phyloP scores from a whole-genome alignment of 2,329 filamentous ascomycete genomes.

The Pezicula neosporulosa region DNA sequence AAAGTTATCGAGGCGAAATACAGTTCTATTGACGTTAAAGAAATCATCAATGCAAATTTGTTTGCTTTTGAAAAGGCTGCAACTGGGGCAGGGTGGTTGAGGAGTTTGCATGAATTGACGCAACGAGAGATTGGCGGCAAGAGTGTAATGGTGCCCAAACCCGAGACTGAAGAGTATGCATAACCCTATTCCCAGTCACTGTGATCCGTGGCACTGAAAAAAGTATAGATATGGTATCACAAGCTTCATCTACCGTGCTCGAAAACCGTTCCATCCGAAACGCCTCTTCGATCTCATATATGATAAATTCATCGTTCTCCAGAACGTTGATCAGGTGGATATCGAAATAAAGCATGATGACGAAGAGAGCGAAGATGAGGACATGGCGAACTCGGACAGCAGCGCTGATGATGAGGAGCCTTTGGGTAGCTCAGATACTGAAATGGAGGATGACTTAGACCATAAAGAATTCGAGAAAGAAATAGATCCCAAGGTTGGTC shows the following conservation, averaged over 20 bases:
- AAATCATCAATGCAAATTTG: slow-evolving; percentile 62
- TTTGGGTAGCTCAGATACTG: slow-evolving; percentile 10
- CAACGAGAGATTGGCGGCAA: slow-evolving; percentile 51
- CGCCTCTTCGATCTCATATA: slow-evolving; percentile 36
- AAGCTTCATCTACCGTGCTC: slow-evolving; percentile 65
- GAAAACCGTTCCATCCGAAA: slow-evolving; percentile 45
- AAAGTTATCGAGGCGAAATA: slow-evolving; percentile 60
- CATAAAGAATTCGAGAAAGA: slow-evolving; percentile 4
- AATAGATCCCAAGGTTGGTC: slow-evolving; percentile 1
- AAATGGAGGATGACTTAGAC: slow-evolving; percentile 4
- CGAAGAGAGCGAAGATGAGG: slow-evolving; percentile 24
- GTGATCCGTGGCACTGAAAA: neutral
- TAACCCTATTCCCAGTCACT: slow-evolving; percentile 12
- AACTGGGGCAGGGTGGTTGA: slow-evolving; percentile 65
- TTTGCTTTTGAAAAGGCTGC: slow-evolving; percentile 65
- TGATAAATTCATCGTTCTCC: slow-evolving; percentile 41
- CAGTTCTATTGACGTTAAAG: slow-evolving; percentile 49
- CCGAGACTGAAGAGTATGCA: slow-evolving; percentile 65
- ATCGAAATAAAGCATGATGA: slow-evolving; percentile 26
- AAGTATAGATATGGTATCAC: slow-evolving; percentile 57
- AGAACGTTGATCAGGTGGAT: slow-evolving; percentile 21
- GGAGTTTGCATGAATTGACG: slow-evolving; percentile 66
- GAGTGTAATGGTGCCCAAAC: slow-evolving; percentile 59
- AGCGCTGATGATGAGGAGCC: slow-evolving; percentile 15
- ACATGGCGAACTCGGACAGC: slow-evolving; percentile 25